Conservation (phyloP, 2,329 filamentous ascomycete genomes). For the Phialocephala subalpina region DNA sequence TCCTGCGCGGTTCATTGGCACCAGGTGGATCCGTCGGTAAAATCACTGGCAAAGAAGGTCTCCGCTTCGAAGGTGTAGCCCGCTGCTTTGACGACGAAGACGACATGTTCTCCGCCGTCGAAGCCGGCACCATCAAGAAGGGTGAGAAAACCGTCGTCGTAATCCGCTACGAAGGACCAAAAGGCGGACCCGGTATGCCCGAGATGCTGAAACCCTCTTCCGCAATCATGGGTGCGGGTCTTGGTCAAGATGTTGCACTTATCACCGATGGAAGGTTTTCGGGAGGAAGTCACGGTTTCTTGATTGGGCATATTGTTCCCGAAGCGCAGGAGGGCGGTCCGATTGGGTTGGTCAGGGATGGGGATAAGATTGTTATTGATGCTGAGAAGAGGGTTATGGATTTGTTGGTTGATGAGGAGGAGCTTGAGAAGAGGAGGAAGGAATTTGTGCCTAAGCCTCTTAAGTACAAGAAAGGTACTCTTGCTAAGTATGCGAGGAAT, state of each 20-base stretch:
- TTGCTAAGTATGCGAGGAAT: slow-evolving; percentile 64
- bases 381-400: slow-evolving; percentile 63
- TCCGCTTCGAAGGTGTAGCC: slow-evolving; percentile 72
- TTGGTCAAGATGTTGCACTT: slow-evolving; percentile 73
- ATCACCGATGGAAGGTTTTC: slow-evolving; percentile 75
- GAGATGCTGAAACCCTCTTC: slow-evolving; percentile 79
- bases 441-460: slow-evolving; percentile 60
- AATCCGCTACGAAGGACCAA: slow-evolving; percentile 78
- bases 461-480: slow-evolving; percentile 65
- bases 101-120: slow-evolving; percentile 71
- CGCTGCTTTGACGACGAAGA: slow-evolving; percentile 76
- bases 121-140: slow-evolving; percentile 74
- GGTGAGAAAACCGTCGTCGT: slow-evolving; percentile 80
- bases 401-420: slow-evolving; percentile 56
- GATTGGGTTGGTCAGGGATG: slow-evolving; percentile 64
- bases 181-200: slow-evolving; percentile 76
- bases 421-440: slow-evolving; percentile 57
- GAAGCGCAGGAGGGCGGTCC: slow-evolving; percentile 68
- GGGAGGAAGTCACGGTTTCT: slow-evolving; percentile 66
- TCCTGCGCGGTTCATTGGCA: slow-evolving; percentile 73
- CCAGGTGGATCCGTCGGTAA: slow-evolving; percentile 77
- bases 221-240: slow-evolving; percentile 77
- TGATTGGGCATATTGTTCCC: slow-evolving; percentile 69
- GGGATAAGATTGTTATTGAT: slow-evolving; percentile 67
- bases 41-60: slow-evolving; percentile 80